Evolutionary conservation across 1,284 basidiomycete species (phyloP), one percentile per base, ranked within the genome.

Genomic region (Coniophora puteana): DNA sequence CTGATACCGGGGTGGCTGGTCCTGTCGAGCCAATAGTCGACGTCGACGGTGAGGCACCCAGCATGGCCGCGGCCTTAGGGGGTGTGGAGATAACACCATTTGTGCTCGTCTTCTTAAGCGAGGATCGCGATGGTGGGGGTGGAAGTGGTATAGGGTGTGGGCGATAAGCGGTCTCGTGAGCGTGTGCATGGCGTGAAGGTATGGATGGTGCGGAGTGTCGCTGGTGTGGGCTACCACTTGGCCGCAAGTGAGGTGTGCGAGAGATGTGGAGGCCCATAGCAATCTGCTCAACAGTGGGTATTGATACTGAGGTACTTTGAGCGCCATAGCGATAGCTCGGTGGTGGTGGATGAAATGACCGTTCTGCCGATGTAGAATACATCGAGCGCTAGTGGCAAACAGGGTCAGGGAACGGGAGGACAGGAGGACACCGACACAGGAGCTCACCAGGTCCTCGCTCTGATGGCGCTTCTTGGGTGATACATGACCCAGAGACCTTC

Each of bases 261-360:
- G 83, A 86, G 22, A 83, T 64, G 57, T 85, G 83, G 16, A 85
- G 68, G 18, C 82, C 83, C 81, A 85, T 86, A 13, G 81, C 78
- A 47, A 85, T 85, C 59, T 85, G 82, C 51, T 81, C 76, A 32
- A 83, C 68, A 39, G 79, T 81, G 3, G 83, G 83, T n/a, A 72
- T 78, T 16, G 67, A 59, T 16, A 63, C 49, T 18, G 62, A 55
- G 22, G 67, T 54, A 51, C 71, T 61, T 40, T 63, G 58, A 43
- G 69, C 58, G 48, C 64, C 66, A 52, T 71, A 67, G 27, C 60
- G 62, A n/a, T 69, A 43, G n/a, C 52, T 55, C 33, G 58, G 51
- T 32, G 65, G 58, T 20, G 53, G 47, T 4, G 42, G 42, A 48
- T 45, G 35, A 42, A 49, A 35, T 44, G 54, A 47, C 51, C 62